Percentiles rank a stretch among this genome's conserved stretches.
phyloP scores from a whole-genome alignment of 176 grass and related monocot species.

The Melocanna baccifera region DNA sequence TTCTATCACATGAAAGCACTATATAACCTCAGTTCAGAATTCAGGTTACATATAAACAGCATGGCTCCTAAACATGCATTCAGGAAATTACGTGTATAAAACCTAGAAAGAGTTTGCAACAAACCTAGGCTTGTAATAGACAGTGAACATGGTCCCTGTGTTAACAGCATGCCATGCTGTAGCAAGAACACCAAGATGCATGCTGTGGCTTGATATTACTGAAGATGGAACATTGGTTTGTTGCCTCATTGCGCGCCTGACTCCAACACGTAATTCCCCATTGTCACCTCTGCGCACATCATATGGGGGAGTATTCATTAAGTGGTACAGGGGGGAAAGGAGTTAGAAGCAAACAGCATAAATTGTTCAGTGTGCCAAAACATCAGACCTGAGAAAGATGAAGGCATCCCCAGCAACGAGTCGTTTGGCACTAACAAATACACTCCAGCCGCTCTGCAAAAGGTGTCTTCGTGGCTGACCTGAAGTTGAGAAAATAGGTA shows the following conservation, averaged over 20 bases:
- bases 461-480: constrained; percentile 92
- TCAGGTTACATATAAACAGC: neutral
- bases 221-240: constrained; percentile 86
- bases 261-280: constrained; percentile 89
- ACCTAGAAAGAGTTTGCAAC: neutral
- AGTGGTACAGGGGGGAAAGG: neutral
- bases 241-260: constrained; percentile 92
- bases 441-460: constrained; percentile 97
- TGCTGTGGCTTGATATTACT: constrained; percentile 97
- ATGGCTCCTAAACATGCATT: neutral
- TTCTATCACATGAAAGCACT: neutral
- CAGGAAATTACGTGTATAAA: neutral
- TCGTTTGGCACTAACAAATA: constrained; percentile 92
- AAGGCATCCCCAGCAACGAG: constrained; percentile 94
- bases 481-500: constrained; percentile 29
- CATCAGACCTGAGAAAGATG: constrained; percentile 85
- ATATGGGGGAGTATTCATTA: neutral
- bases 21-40: constrained; percentile 10
- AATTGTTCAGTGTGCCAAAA: neutral
- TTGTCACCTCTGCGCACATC: constrained; percentile 60
- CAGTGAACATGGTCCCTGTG: constrained; percentile 86
- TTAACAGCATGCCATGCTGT: constrained; percentile 96
- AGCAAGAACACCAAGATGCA: constrained; percentile 98
- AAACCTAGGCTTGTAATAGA: constrained; percentile 97
- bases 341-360: neutral